phyloP scores from a whole-genome alignment of 208 protist genomes.

The Eutreptiella sp. region DNA sequence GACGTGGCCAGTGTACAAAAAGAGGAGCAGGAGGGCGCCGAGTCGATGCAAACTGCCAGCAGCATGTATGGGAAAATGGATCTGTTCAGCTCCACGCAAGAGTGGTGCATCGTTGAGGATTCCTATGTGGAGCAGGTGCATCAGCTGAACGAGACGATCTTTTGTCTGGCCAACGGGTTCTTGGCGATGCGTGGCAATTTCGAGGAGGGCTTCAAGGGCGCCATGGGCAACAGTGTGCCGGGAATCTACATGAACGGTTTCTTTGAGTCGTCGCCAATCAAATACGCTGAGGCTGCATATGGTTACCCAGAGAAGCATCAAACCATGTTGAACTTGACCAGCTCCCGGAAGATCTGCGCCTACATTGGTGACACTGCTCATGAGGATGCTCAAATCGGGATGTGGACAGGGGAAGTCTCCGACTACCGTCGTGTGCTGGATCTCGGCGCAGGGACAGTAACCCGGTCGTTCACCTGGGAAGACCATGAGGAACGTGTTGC shows the following conservation, averaged over 20 bases:
- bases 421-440: slow-evolving; percentile 3
- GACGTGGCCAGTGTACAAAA: too few species aligned
- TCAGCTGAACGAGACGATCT: slow-evolving; percentile 21
- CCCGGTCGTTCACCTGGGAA: not conserved
- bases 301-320: slow-evolving; percentile 7
- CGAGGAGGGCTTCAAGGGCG: slow-evolving; percentile 16
- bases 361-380: not conserved
- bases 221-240: too few species aligned
- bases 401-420: slow-evolving; percentile 1
- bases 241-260: slow-evolving; percentile 27
- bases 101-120: too few species aligned
- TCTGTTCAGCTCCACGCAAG: too few species aligned
- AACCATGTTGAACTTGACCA: slow-evolving; percentile 19
- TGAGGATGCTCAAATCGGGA: slow-evolving; percentile 4
- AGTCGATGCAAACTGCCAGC: too few species aligned
- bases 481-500: not conserved
- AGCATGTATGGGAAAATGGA: too few species aligned
- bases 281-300: slow-evolving; percentile 20
- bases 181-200: slow-evolving; percentile 18
- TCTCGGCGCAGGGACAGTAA: slow-evolving; percentile 6
- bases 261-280: slow-evolving; percentile 8
- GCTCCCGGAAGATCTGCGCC: slow-evolving; percentile 9
- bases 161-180: slow-evolving; percentile 19
- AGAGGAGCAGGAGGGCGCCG: too few species aligned
- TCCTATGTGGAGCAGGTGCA: too few species aligned